Evolutionary conservation across 2,329 filamentous ascomycete genomes (phyloP), one percentile per base, ranked within the genome.

Genomic region (Scedosporium dehoogii): DNA sequence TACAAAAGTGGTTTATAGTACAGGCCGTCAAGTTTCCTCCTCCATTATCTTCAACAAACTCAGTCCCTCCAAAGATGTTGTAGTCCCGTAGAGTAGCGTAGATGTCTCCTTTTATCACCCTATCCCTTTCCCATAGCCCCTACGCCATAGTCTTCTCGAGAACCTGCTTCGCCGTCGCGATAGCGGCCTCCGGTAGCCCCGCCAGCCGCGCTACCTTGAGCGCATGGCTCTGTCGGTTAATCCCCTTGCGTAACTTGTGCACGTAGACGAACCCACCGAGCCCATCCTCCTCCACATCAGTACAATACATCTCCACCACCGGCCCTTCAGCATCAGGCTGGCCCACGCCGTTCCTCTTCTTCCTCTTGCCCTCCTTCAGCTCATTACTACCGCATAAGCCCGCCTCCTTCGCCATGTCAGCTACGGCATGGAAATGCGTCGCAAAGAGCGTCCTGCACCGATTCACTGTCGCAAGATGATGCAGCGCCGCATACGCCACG

Each of bases 161-260:
- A 7, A 90, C 80, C 44, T 78, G 73, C 60, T 74, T 78, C 5
- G 93, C 92, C 65, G 91, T 78, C 23, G 78, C 75, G 62, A 97
- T 85, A 3, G 88, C 90, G 55, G 81, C 78, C 64, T 87, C 84
- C 0, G 92, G 92, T 68, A 97, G 69, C 1, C 91, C 92, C 5
- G 94, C 96, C 67, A 97, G 76, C 65, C 83, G 82, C 2, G 94
- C 94, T n/a, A 99, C 94, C 71, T 97, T 97, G 64, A 99, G 78
- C 18, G 96, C 94, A 76, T 99, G 94, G 65, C 91, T 96, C 67
- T 89, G 80, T 60, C 86, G 83, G 74, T 97, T 99, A 63, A 96
- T 85, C 0, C 94, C 94, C 71, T 81, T 85, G 62, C 85, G 84
- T 73, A 99, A 75, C 67, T 83, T 88, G 76, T 99, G 92, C 62